Percentiles rank a stretch among this genome's conserved stretches.
Conservation (phyloP, 805 yeast genomes). For the Hanseniaspora mollemarum region DNA sequence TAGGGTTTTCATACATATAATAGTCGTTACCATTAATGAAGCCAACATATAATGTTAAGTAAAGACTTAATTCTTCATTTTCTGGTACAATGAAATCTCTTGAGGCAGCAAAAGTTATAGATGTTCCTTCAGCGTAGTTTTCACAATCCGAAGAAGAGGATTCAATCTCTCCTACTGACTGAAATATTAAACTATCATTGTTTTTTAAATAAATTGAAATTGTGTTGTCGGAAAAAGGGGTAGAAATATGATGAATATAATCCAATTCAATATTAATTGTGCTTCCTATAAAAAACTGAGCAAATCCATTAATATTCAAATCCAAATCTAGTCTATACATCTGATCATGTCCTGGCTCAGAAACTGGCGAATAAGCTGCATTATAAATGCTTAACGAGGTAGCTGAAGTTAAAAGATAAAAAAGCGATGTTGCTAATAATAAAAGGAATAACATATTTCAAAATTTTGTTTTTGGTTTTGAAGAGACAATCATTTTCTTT, state of each 20-base stretch:
- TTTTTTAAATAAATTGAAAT: slow-evolving; percentile 10
- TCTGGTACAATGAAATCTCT: slow-evolving; percentile 7
- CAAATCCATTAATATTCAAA: not conserved
- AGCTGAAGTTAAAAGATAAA: not conserved
- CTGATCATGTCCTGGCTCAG: not conserved
- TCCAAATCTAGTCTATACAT: slow-evolving; percentile 6
- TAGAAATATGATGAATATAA: slow-evolving; percentile 9
- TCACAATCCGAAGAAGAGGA: slow-evolving; percentile 1
- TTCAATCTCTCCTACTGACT: not conserved
- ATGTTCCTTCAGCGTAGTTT: slow-evolving; percentile 6
- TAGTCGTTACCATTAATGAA: slow-evolving; percentile 14
- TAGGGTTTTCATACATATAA: slow-evolving; percentile 1
- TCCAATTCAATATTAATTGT: not conserved
- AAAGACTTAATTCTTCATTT: slow-evolving; percentile 3
- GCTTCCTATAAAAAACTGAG: slow-evolving; percentile 1
- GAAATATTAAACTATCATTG: slow-evolving; percentile 4
- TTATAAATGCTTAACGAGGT: slow-evolving; percentile 3
- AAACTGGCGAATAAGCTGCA: not conserved
- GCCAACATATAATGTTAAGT: slow-evolving; percentile 2
- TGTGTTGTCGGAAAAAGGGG: slow-evolving; percentile 8
- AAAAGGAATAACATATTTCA: not conserved
- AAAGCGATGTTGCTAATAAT: not conserved
- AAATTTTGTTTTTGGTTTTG: not conserved
- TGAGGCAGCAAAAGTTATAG: slow-evolving; percentile 9
- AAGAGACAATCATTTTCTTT: too few relatives aligned